A percentile compares a stretch with the other conserved stretches of the same genome.
phyloP scores from a whole-genome alignment of 2,329 filamentous ascomycete genomes.

The Gaeumannomyces tritici region DNA sequence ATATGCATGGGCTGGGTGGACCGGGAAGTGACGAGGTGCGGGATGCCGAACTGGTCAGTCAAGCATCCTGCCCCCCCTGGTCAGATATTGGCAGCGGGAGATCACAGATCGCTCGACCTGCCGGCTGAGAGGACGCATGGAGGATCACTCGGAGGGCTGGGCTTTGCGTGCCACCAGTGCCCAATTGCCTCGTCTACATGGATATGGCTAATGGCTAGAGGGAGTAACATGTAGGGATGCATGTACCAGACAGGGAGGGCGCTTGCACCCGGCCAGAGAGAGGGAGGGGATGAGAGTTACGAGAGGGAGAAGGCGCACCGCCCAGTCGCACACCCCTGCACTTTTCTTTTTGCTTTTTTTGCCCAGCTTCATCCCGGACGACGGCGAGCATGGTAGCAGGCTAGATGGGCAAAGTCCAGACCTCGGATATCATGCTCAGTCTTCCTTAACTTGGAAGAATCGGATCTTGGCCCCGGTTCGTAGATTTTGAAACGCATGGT shows the following conservation, averaged over 20 bases:
- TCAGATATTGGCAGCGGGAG: background rate
- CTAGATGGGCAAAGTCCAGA: background rate
- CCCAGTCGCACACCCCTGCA: too few relatives aligned
- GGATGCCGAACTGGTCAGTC: too few relatives aligned
- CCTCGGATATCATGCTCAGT: background rate
- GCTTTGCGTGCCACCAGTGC: background rate
- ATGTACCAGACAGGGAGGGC: background rate
- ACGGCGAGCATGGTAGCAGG: background rate
- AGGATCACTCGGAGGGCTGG: background rate
- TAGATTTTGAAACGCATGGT: background rate
- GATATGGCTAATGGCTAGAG: background rate
- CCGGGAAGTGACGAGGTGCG: too few relatives aligned
- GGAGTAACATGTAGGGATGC: background rate
- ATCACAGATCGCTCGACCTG: background rate
- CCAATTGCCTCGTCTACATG: background rate
- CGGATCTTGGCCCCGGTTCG: slow-evolving; percentile 2
- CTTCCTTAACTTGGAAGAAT: slow-evolving; percentile 3
- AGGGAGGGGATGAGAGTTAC: too few relatives aligned
- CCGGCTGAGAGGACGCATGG: background rate
- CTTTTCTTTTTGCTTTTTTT: too few relatives aligned
- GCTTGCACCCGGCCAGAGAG: background rate
- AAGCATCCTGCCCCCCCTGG: background rate
- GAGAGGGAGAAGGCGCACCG: too few relatives aligned
- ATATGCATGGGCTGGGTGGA: background rate
- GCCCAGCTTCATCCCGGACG: background rate